Conservation (phyloP, 2,329 filamentous ascomycete species). For the Aspergillus fijiensis region DNA sequence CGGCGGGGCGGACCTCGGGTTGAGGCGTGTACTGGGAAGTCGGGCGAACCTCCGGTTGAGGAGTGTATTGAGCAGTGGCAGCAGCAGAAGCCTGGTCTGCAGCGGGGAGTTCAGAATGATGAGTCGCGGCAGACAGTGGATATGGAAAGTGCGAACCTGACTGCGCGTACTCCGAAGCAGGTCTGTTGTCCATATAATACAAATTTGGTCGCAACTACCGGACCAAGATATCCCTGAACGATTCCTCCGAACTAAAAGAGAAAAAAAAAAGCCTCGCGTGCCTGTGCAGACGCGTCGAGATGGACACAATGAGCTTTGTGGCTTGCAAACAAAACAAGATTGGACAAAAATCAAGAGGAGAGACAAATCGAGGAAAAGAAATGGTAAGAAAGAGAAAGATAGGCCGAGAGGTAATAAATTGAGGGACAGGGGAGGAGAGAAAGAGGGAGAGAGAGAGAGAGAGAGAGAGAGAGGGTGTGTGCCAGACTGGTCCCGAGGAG, state of each 20-base stretch:
- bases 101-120: constrained; percentile 79
- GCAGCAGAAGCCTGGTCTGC: constrained; percentile 94
- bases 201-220: constrained; percentile 27
- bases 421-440: constrained; percentile 13
- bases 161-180: constrained; percentile 76
- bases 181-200: constrained; percentile 59
- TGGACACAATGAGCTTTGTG: constrained; percentile 31
- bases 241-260: constrained; percentile 21
- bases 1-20: constrained; percentile 69
- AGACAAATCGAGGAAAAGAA: constrained; percentile 3
- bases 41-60: constrained; percentile 40
- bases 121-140: constrained; percentile 54
- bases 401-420: constrained; percentile 15
- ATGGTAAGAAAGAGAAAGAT: constrained; percentile 9
- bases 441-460: background rate
- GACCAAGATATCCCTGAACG: constrained; percentile 21
- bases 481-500: background rate
- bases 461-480: background rate
- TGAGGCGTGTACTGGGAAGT: constrained; percentile 72
- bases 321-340: constrained; percentile 15
- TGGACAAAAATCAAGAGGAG: constrained; percentile 8
- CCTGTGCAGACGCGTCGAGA: constrained; percentile 32
- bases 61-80: constrained; percentile 42
- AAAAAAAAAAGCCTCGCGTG: constrained; percentile 20
- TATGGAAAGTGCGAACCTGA: constrained; percentile 73